phyloP scores from a whole-genome alignment of 768 basidiomycete species.

The Pseudohyphozyma bogoriensis region DNA sequence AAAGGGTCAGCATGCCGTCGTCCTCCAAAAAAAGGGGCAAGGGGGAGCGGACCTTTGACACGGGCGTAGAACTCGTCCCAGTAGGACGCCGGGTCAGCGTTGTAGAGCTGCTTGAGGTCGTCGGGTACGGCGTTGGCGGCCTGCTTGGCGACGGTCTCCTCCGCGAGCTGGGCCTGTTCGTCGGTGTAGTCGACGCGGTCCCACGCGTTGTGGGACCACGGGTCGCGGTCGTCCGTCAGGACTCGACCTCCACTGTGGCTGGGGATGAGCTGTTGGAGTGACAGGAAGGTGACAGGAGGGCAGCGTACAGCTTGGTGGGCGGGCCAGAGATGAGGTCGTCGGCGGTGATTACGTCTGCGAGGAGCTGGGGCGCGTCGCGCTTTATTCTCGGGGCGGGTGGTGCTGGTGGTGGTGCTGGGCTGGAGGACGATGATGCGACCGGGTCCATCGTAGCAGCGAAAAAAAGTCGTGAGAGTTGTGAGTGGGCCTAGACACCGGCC shows the following conservation, averaged over 20 bases:
- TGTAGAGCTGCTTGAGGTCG: conserved; percentile 50
- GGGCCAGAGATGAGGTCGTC: conserved; percentile 17
- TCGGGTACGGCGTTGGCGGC: conserved; percentile 60
- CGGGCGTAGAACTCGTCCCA: conserved; percentile 92
- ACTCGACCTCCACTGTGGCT: conserved; percentile 21
- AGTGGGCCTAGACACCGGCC: no score
- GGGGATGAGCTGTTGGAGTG: no score
- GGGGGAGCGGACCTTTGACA: conserved; percentile 43
- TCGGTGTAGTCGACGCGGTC: conserved; percentile 42
- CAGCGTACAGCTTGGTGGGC: no score
- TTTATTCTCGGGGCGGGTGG: background rate
- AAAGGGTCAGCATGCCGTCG: background rate
- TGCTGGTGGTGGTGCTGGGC: background rate
- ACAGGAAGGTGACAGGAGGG: no score
- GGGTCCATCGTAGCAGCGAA: no score
- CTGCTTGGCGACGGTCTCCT: conserved; percentile 60
- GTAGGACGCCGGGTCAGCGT: conserved; percentile 34
- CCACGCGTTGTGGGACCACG: conserved; percentile 80
- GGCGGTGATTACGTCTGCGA: conserved; percentile 18
- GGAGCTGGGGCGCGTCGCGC: conserved; percentile 7
- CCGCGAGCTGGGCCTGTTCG: conserved; percentile 66
- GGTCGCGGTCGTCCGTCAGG: conserved; percentile 46
- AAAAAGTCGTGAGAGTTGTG: no score
- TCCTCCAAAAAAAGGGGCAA: no score
- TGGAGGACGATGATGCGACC: no score